These are phyloP conservation scores for Rhizopogon roseolus DNA, from an alignment of 768 basidiomycete genomes.

Conservation along the genomic window DNA sequence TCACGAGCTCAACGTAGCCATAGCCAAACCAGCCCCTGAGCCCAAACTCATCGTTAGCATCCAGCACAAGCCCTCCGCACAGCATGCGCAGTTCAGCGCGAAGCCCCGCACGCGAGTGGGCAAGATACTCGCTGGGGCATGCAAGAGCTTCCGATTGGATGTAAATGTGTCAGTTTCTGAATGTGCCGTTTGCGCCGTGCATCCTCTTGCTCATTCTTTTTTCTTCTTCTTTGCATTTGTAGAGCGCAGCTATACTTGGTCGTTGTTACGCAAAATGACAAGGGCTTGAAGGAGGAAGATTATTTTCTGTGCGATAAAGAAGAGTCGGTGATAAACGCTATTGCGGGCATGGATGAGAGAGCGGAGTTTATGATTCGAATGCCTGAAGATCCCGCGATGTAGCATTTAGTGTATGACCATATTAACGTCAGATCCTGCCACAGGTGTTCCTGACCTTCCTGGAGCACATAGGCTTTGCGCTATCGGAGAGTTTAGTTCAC, in stretches of 20 bases:
- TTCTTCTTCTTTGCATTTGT: background rate
- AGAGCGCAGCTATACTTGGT: slow-evolving; percentile 23
- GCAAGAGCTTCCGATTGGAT: slow-evolving; percentile 25
- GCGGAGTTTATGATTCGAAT: background rate
- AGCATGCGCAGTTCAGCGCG: slow-evolving; percentile 26
- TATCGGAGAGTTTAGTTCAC: too few species aligned
- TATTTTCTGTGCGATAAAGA: slow-evolving; percentile 24
- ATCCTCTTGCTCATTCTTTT: background rate
- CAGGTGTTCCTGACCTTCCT: too few species aligned
- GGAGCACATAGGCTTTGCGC: too few species aligned
- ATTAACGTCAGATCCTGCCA: too few species aligned
- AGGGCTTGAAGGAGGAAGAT: slow-evolving; percentile 18
- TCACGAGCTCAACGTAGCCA: background rate
- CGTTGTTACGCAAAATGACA: slow-evolving; percentile 17
- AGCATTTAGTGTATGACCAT: background rate
- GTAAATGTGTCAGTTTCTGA: slow-evolving; percentile 10
- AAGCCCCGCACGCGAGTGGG: slow-evolving; percentile 26
- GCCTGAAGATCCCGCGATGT: background rate
- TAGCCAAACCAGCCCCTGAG: background rate
- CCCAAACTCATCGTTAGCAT: slow-evolving; percentile 19
- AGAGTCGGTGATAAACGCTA: slow-evolving; percentile 21
- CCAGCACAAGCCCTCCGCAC: slow-evolving; percentile 22
- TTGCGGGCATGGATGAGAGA: slow-evolving; percentile 10
- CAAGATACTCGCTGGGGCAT: slow-evolving; percentile 21
- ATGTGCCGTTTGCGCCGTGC: background rate